Evolutionary conservation across 495 filamentous ascomycete species (phyloP).

Genomic region (Talaromyces ruber): DNA sequence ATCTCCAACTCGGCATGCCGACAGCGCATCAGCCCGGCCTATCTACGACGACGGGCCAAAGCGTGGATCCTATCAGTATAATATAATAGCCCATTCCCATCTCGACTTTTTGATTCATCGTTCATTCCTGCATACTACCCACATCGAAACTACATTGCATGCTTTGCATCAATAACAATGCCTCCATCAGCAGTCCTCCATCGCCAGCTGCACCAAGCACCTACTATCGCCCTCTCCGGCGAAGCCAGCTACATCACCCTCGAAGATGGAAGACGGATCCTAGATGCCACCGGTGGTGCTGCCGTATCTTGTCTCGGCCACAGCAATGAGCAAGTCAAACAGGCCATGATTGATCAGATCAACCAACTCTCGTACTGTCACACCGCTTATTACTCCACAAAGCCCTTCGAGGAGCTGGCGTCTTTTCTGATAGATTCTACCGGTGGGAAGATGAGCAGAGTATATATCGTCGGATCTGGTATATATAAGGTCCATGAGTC

Average conservation of each 20-base stretch:
- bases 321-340: conserved; percentile 31
- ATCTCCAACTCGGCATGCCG: conserved; percentile 24
- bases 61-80: not conserved
- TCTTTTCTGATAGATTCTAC: conserved; percentile 36
- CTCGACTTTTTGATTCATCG: not conserved
- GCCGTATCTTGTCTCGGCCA: conserved; percentile 45
- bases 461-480: conserved; percentile 52
- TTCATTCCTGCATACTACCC: not conserved
- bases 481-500: conserved; percentile 8
- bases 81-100: not conserved
- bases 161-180: not conserved
- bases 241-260: conserved; percentile 40
- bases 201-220: conserved; percentile 30
- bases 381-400: conserved; percentile 41
- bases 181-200: conserved; percentile 32
- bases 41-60: not conserved
- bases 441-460: conserved; percentile 32
- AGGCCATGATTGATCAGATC: conserved; percentile 42
- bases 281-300: conserved; percentile 51
- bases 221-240: conserved; percentile 30
- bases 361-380: conserved; percentile 44
- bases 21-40: conserved; percentile 1
- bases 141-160: not conserved
- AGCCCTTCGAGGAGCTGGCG: conserved; percentile 37
- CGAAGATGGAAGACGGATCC: conserved; percentile 52